These are phyloP conservation scores for Clarireedia homoeocarpa DNA, from an alignment of 2,329 filamentous ascomycete species.

Conservation along the genomic window DNA sequence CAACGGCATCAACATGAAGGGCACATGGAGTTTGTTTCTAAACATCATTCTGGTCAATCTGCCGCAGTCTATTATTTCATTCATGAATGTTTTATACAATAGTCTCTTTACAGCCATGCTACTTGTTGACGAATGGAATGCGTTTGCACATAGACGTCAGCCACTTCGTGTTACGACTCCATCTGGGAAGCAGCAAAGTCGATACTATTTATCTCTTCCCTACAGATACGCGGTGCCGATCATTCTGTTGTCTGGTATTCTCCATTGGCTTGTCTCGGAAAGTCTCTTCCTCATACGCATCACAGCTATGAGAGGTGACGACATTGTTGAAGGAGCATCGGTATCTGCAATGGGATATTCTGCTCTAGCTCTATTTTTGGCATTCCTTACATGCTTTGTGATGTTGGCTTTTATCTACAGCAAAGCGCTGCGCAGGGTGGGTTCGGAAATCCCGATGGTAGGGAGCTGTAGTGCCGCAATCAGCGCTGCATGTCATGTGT, in stretches of 20 bases:
- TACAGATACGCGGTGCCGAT: conserved; percentile 27
- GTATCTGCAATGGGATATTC: conserved; percentile 10
- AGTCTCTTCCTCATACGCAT: conserved; percentile 30
- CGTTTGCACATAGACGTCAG: conserved; percentile 27
- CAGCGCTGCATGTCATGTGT: conserved; percentile 16
- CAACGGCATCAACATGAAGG: conserved; percentile 5
- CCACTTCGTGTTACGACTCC: conserved; percentile 30
- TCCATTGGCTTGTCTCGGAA: conserved; percentile 36
- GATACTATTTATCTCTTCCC: conserved; percentile 32
- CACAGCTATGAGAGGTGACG: neutral
- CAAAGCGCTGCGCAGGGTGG: conserved; percentile 8
- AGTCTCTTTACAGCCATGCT: conserved; percentile 22
- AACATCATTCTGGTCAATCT: conserved; percentile 27
- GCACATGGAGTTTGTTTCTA: conserved; percentile 9
- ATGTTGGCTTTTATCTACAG: neutral
- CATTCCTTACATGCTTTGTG: neutral
- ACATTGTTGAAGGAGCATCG: neutral
- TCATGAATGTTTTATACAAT: conserved; percentile 29
- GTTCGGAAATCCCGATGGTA: conserved; percentile 14
- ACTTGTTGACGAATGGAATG: conserved; percentile 17
- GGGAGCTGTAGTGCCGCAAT: conserved; percentile 19
- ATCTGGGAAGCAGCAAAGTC: conserved; percentile 26
- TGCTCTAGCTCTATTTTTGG: neutral
- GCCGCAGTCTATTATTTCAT: conserved; percentile 28
- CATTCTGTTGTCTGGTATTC: conserved; percentile 21